These are phyloP conservation scores for Mychonastes homosphaera DNA, from an alignment of 139 green algal species.

Conservation along the genomic window DNA sequence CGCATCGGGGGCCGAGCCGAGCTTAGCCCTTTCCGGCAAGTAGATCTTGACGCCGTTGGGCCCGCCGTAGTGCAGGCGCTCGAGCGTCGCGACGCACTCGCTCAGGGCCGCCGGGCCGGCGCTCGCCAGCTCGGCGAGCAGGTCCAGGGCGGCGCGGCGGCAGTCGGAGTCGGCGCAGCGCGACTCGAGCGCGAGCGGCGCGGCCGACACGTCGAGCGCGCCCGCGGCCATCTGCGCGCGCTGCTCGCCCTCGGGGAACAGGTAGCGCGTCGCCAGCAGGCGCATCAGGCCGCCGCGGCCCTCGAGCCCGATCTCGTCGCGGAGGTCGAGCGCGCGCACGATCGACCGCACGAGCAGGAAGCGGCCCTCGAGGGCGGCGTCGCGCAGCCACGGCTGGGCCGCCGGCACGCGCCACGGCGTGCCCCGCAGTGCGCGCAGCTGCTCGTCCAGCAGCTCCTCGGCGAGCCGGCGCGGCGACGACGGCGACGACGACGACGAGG, in stretches of 20 bases:
- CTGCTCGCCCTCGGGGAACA: slow-evolving; percentile 35
- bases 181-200: not conserved
- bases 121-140: slow-evolving; percentile 29
- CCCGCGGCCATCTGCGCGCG: slow-evolving; percentile 7
- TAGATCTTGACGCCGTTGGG: not conserved
- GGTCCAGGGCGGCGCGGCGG: slow-evolving; percentile 26
- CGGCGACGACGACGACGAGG: no score
- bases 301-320: slow-evolving; percentile 8
- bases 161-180: not conserved
- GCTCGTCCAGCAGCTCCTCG: slow-evolving; percentile 4
- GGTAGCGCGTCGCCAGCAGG: slow-evolving; percentile 37
- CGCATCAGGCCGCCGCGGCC: slow-evolving; percentile 26
- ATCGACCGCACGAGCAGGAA: slow-evolving; percentile 35
- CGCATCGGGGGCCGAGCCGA: not conserved
- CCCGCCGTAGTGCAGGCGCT: slow-evolving; percentile 6
- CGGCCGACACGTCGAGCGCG: slow-evolving; percentile 3
- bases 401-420: slow-evolving; percentile 4
- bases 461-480: not conserved
- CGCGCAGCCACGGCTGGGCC: slow-evolving; percentile 11
- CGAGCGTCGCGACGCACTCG: slow-evolving; percentile 17
- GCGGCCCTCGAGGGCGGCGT: slow-evolving; percentile 15
- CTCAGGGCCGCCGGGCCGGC: not conserved
- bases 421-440: no score
- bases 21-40: not conserved
- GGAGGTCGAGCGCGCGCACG: slow-evolving; percentile 31